Evolutionary conservation across 257 asterid species (phyloP).

Genomic region (Leonotis leonurus): DNA sequence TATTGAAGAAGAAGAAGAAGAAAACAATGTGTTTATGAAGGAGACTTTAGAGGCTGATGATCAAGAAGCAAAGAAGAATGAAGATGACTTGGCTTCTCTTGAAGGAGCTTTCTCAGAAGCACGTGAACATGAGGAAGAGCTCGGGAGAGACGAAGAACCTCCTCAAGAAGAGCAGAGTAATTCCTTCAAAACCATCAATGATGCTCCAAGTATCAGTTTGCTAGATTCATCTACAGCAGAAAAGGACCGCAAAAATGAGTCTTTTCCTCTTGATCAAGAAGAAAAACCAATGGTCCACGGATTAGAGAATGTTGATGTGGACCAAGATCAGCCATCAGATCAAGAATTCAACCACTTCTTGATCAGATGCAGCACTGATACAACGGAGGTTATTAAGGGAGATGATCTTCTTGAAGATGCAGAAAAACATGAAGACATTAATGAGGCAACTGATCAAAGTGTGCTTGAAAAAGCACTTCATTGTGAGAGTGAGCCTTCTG

Average conservation of each 20-base stretch:
- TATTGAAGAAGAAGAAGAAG: conserved; percentile 18
- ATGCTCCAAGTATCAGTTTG: conserved; percentile 5
- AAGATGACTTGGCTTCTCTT: neutral
- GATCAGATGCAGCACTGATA: neutral
- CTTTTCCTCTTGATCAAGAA: conserved; percentile 10
- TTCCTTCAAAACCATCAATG: neutral
- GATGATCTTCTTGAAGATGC: conserved; percentile 8
- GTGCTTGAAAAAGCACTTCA: conserved; percentile 8
- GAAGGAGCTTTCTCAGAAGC: conserved; percentile 11
- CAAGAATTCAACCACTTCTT: conserved; percentile 6
- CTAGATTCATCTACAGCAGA: neutral
- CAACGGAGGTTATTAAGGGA: no score
- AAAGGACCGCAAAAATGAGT: conserved; percentile 7
- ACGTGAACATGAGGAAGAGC: neutral
- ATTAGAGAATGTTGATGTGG: conserved; percentile 11
- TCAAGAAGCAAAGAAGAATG: neutral
- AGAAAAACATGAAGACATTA: conserved; percentile 2
- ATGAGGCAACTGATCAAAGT: neutral
- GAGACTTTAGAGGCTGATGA: conserved; percentile 11
- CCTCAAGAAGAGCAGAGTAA: conserved; percentile 11
- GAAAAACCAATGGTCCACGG: conserved; percentile 2
- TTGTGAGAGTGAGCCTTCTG: neutral
- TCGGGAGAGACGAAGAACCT: conserved; percentile 9
- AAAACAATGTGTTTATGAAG: neutral
- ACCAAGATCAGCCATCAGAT: conserved; percentile 4